These are phyloP conservation scores for Groenewaldozyma sp. DNA, from an alignment of 1,139 yeast species.

Conservation along the genomic window DNA sequence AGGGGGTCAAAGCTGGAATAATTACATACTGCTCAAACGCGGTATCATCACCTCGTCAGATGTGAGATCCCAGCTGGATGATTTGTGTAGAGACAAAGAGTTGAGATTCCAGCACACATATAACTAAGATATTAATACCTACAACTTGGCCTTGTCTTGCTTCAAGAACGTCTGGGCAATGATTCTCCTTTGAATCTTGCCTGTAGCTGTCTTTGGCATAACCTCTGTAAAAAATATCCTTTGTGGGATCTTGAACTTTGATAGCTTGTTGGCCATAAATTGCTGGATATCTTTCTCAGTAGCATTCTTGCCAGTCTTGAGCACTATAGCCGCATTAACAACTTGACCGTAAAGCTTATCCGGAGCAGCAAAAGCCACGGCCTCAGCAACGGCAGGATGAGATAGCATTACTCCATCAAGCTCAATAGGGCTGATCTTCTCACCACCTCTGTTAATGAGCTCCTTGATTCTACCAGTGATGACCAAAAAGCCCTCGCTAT, in stretches of 20 bases:
- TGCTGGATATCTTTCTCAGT: constrained; percentile 37
- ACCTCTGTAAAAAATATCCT: constrained; percentile 47
- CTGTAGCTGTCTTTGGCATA: constrained; percentile 64
- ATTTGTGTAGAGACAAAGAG: background rate
- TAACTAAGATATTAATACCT: constrained; percentile 3
- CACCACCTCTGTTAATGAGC: constrained; percentile 61
- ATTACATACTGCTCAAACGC: constrained; percentile 2
- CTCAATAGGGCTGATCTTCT: constrained; percentile 60
- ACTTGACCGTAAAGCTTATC: constrained; percentile 58
- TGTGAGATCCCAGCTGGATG: background rate
- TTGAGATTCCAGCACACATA: background rate
- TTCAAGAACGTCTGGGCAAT: constrained; percentile 38
- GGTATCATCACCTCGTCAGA: background rate
- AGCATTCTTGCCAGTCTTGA: constrained; percentile 33
- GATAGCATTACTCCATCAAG: constrained; percentile 48
- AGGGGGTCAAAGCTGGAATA: constrained; percentile 1
- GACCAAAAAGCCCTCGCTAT: constrained; percentile 46
- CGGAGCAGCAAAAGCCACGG: constrained; percentile 57
- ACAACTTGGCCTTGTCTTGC: constrained; percentile 23
- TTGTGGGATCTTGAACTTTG: constrained; percentile 50
- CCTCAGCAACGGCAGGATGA: constrained; percentile 51
- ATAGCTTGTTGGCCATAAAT: constrained; percentile 37
- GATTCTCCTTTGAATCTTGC: constrained; percentile 56
- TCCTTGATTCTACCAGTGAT: constrained; percentile 62
- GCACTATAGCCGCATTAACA: constrained; percentile 56